Evolutionary conservation across 2,329 filamentous ascomycete species (phyloP).

Genomic region (Aotearoamyces nothofagi): DNA sequence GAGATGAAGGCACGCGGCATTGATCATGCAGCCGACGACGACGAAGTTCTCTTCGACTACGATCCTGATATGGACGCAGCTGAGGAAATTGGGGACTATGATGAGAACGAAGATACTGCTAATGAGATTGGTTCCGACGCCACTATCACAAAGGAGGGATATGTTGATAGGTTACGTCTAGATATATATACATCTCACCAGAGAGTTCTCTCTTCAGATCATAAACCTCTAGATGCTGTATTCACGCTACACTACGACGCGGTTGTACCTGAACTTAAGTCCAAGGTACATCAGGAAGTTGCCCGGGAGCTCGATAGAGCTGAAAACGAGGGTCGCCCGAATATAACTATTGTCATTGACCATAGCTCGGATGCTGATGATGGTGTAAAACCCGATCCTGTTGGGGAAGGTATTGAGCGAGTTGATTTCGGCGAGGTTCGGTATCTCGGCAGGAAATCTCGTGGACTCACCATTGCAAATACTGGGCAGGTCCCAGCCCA

Average conservation of each 20-base stretch:
- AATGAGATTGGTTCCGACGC: slow-evolving; percentile 29
- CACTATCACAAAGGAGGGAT: slow-evolving; percentile 41
- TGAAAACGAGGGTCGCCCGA: slow-evolving; percentile 80
- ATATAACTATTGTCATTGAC: slow-evolving; percentile 72
- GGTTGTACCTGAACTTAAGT: slow-evolving; percentile 71
- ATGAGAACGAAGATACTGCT: slow-evolving; percentile 27
- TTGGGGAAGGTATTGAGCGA: slow-evolving; percentile 27
- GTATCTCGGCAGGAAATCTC: slow-evolving; percentile 49
- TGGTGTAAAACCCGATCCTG: slow-evolving; percentile 4
- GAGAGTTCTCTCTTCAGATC: slow-evolving; percentile 79
- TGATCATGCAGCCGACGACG: slow-evolving; percentile 58
- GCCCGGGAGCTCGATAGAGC: slow-evolving; percentile 76
- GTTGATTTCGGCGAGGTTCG: slow-evolving; percentile 67
- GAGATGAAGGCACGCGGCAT: slow-evolving; percentile 75
- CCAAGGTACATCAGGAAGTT: slow-evolving; percentile 72
- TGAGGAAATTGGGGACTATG: slow-evolving; percentile 26
- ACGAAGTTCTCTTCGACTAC: slow-evolving; percentile 79
- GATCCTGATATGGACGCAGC: slow-evolving; percentile 64
- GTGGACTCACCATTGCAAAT: slow-evolving; percentile 75
- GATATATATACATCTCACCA: slow-evolving; percentile 78
- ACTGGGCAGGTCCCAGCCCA: slow-evolving; percentile 71
- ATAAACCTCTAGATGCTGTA: slow-evolving; percentile 77
- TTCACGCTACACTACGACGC: slow-evolving; percentile 80
- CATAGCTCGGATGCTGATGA: slow-evolving; percentile 23
- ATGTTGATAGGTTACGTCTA: slow-evolving; percentile 35